Conservation (phyloP, 495 filamentous ascomycete species). For the Bacidia rubella region DNA sequence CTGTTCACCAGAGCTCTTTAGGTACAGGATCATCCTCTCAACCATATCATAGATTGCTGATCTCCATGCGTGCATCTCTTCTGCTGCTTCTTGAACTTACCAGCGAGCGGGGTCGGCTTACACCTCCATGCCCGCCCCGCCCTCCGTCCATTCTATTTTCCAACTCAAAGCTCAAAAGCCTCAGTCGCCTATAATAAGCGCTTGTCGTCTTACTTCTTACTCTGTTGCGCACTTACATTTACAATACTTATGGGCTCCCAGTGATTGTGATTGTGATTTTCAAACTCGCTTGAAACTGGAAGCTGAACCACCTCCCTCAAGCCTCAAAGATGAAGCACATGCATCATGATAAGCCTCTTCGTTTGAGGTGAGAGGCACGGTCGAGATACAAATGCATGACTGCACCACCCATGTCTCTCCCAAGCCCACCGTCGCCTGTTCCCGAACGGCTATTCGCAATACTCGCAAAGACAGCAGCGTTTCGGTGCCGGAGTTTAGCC, state of each 20-base stretch:
- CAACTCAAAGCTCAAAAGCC: background rate
- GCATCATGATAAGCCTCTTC: constrained; percentile 1
- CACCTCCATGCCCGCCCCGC: background rate
- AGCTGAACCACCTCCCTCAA: constrained; percentile 2
- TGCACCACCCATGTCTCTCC: background rate
- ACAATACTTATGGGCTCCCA: too few species aligned
- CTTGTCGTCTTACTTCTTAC: too few species aligned
- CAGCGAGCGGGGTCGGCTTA: background rate
- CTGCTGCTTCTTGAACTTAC: too few species aligned
- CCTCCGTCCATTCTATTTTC: background rate
- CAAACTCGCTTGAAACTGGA: constrained; percentile 3
- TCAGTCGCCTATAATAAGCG: background rate
- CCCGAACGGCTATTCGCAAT: background rate
- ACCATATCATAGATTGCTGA: too few species aligned
- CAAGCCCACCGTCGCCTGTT: background rate
- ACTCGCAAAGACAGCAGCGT: background rate
- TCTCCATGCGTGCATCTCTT: too few species aligned
- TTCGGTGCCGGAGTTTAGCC: constrained; percentile 7
- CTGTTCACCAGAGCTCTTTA: background rate
- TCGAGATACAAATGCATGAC: background rate
- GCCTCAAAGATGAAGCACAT: constrained; percentile 1
- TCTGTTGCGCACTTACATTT: too few species aligned
- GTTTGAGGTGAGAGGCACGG: constrained; percentile 4
- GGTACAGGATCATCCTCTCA: too few species aligned
- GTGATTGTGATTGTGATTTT: background rate